These are phyloP conservation scores for Eleusine indica DNA, from an alignment of 176 grass and related monocot species.

Conservation along the genomic window DNA sequence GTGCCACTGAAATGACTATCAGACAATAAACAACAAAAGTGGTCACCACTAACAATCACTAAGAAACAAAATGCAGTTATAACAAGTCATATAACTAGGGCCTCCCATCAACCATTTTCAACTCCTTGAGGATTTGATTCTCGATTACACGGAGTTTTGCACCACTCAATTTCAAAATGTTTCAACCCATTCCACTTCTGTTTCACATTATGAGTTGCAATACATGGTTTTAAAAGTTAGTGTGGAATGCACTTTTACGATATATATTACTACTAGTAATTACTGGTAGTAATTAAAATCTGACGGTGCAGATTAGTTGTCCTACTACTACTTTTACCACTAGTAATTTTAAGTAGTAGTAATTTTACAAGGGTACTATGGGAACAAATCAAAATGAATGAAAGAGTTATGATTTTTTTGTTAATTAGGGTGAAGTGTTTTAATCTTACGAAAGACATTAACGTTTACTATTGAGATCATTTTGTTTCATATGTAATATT, in stretches of 20 bases:
- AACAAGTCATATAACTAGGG: background rate
- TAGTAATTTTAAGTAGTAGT: no score
- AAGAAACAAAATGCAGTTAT: background rate
- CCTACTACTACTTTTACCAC: no score
- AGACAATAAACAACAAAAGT: background rate
- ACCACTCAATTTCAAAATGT: background rate
- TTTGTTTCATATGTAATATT: no score
- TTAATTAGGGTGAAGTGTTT: no score
- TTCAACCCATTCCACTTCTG: background rate
- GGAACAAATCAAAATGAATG: no score
- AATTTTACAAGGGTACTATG: no score
- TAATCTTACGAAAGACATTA: no score
- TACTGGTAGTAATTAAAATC: no score
- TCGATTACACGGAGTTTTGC: background rate
- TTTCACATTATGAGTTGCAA: background rate
- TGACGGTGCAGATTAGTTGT: no score
- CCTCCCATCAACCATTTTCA: background rate
- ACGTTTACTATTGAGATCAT: no score
- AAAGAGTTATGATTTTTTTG: no score
- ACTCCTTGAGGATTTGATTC: background rate
- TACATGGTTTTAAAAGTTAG: background rate
- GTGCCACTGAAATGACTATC: background rate
- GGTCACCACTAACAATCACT: background rate
- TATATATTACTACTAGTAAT: no score
- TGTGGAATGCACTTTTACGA: background rate